Evolutionary conservation across 2,329 filamentous ascomycete species (phyloP).

Genomic region (Talaromyces albobiverticillius): DNA sequence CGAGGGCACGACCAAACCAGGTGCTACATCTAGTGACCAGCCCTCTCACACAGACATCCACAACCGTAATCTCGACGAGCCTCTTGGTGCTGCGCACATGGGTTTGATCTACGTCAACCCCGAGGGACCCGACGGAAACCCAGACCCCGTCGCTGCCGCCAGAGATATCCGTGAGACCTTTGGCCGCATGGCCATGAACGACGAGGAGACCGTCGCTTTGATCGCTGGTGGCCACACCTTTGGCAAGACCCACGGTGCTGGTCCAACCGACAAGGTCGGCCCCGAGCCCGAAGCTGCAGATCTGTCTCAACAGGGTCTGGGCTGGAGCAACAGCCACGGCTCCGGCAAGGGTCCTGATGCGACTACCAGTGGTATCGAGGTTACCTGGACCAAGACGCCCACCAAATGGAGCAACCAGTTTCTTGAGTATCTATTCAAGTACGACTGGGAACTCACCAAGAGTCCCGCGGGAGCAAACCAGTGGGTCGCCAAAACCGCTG

Average conservation of each 20-base stretch:
- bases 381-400: constrained; percentile 74
- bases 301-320: constrained; percentile 67
- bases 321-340: constrained; percentile 65
- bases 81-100: constrained; percentile 68
- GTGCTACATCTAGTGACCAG: constrained; percentile 43
- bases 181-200: constrained; percentile 77
- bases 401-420: constrained; percentile 73
- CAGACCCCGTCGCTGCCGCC: constrained; percentile 67
- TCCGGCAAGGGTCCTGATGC: constrained; percentile 68
- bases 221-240: constrained; percentile 77
- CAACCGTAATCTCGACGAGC: constrained; percentile 64
- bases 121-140: constrained; percentile 69
- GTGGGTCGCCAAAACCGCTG: constrained; percentile 69
- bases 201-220: constrained; percentile 75
- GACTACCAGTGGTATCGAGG: constrained; percentile 74
- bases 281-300: constrained; percentile 64
- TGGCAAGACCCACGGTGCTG: constrained; percentile 78
- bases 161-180: constrained; percentile 73
- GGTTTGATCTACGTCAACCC: constrained; percentile 82
- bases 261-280: constrained; percentile 60
- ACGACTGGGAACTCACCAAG: constrained; percentile 74
- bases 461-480: constrained; percentile 73
- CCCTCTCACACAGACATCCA: constrained; percentile 51
- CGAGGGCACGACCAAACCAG: constrained; percentile 43
- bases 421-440: constrained; percentile 74